A percentile compares a stretch with the other conserved stretches of the same genome.
Evolutionary conservation across 106 monocot species (phyloP).

Genomic region (Platanthera zijinensis): DNA sequence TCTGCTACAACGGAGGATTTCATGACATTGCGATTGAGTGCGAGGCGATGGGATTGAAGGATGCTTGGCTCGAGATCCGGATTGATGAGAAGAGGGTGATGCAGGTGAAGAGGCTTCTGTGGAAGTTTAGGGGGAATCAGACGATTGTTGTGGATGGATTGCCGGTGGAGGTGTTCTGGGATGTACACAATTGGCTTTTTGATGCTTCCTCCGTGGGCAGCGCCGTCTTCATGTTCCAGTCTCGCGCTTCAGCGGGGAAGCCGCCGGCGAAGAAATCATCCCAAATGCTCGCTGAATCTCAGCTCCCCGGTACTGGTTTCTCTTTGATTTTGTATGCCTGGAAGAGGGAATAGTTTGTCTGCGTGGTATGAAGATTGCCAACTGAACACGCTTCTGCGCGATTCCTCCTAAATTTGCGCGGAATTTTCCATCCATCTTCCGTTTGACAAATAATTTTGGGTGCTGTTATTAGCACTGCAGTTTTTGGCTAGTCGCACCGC

Average conservation of each 20-base stretch:
- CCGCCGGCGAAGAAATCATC: conserved; percentile 33
- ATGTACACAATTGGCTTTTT: conserved; percentile 80
- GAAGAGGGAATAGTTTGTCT: conserved; percentile 55
- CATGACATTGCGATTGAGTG: conserved; percentile 78
- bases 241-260: conserved; percentile 34
- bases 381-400: neutral
- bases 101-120: conserved; percentile 68
- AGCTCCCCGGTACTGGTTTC: conserved; percentile 43
- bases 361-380: neutral
- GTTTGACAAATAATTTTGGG: no score
- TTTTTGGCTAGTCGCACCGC: no score
- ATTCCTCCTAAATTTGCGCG: neutral
- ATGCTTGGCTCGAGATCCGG: conserved; percentile 71
- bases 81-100: conserved; percentile 72
- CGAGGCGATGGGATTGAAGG: conserved; percentile 39
- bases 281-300: conserved; percentile 30
- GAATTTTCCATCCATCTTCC: no score
- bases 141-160: conserved; percentile 64
- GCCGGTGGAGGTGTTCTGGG: conserved; percentile 88
- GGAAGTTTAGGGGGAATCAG: conserved; percentile 95
- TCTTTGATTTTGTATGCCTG: conserved; percentile 78
- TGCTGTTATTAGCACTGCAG: no score
- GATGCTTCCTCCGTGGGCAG: conserved; percentile 26
- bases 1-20: conserved; percentile 43
- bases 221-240: conserved; percentile 84